A percentile compares a stretch with the other conserved stretches of the same genome.
These are phyloP conservation scores for Picea sitchensis DNA, from an alignment of 75 land plant genomes.

Conservation along the genomic window DNA sequence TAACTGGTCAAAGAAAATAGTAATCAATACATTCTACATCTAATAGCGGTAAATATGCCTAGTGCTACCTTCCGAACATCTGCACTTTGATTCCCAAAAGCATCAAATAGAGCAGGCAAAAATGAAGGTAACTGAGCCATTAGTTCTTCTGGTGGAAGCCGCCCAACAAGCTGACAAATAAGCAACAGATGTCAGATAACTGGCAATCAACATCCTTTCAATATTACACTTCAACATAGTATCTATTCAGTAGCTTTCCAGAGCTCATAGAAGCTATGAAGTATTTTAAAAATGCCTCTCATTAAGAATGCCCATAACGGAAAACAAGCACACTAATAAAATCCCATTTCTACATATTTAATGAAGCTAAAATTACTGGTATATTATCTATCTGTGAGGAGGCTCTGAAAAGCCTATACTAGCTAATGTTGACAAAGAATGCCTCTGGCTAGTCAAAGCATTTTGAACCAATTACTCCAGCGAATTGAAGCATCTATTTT, in stretches of 20 bases:
- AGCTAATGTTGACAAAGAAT: not conserved
- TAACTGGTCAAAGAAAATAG: not conserved
- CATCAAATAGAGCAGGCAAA: constrained; percentile 94
- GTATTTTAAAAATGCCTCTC: not conserved
- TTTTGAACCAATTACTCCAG: not conserved
- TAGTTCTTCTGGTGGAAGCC: constrained; percentile 85
- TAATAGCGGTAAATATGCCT: not conserved
- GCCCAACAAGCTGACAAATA: constrained; percentile 70
- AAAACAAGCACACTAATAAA: too few relatives aligned
- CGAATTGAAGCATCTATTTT: not conserved
- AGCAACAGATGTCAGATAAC: not conserved
- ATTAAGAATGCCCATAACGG: too few relatives aligned
- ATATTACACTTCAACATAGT: not conserved
- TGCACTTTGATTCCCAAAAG: constrained; percentile 93
- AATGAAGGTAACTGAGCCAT: constrained; percentile 87
- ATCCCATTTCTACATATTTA: not conserved
- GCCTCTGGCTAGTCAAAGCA: not conserved
- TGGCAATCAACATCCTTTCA: not conserved
- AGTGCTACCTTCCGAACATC: constrained; percentile 94
- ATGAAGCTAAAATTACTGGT: not conserved
- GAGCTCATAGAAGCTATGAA: not conserved
- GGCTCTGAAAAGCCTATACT: not conserved
- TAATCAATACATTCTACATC: not conserved
- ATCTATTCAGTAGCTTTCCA: not conserved
- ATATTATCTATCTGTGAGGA: not conserved